phyloP scores from a whole-genome alignment of 2,329 filamentous ascomycete species.

The Rhynchosporium agropyri region DNA sequence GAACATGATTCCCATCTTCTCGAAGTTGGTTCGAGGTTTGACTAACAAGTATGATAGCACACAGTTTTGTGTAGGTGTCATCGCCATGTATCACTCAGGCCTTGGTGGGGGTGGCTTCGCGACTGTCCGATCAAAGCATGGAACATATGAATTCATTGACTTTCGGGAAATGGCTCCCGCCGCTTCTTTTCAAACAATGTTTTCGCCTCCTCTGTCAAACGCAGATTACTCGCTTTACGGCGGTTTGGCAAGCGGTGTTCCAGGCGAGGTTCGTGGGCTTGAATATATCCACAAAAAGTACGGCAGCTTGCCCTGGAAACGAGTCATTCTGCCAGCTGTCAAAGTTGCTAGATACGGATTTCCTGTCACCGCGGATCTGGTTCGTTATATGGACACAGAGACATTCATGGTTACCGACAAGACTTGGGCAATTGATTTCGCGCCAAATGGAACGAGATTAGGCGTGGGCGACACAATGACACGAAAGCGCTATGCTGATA shows the following conservation, averaged over 20 bases:
- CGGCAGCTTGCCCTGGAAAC: conserved; percentile 55
- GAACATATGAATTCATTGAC: conserved; percentile 68
- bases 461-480: conserved; percentile 77
- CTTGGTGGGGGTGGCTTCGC: conserved; percentile 71
- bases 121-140: conserved; percentile 60
- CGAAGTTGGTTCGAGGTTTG: no score
- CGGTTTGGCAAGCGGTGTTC: conserved; percentile 58
- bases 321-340: conserved; percentile 61
- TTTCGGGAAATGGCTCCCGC: conserved; percentile 70
- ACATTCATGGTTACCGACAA: conserved; percentile 54
- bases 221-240: conserved; percentile 55
- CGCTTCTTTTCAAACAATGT: conserved; percentile 64
- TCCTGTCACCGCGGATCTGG: conserved; percentile 59
- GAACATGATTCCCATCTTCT: no score
- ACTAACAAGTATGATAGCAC: conserved; percentile 35
- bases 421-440: conserved; percentile 86
- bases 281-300: conserved; percentile 49
- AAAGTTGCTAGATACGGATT: conserved; percentile 63
- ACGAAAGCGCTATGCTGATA: conserved; percentile 77
- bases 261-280: conserved; percentile 50
- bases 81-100: conserved; percentile 59
- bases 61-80: conserved; percentile 56
- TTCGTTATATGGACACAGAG: conserved; percentile 58
- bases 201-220: conserved; percentile 54
- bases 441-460: conserved; percentile 75